Base-by-base conservation (phyloP, 805 yeast species). In the Yamadazyma paraphyllophila region DNA sequence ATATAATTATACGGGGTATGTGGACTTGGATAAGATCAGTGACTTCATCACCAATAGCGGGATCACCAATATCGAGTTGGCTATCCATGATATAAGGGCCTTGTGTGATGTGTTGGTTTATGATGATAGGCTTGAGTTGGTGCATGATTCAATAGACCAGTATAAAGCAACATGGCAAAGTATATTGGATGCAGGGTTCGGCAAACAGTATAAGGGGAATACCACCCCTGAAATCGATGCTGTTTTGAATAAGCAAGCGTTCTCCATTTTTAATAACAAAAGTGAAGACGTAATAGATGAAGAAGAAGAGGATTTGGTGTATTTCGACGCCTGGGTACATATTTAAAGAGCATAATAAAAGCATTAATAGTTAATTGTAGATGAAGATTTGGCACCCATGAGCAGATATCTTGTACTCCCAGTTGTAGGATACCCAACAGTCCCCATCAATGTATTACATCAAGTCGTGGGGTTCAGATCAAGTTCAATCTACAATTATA, bases 81-180 rank as follows among this genome's bases (percentile, higher is more conserved):
- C 81, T 2, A 70, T 79, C 15, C 72, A 78, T 31, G 96, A 94
- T 61, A 83, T 94, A 39, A 73, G 90, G 46, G 73, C 95, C 0
- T 69, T 94, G 16, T 89, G 97, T 62, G 95, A 90, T 52, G 97
- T 94, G 12, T 68, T 94, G 38, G 81, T 85, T 1, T 88, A 76
- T 63, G 99, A 94, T 58, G 96, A 90, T 56, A 86, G 83, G 62
- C 61, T 94, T 41, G 97, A 90, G 59, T 70, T 75, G 45, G 71
- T 81, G 2, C 55, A 54, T 24, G 73, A 74, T 35, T 70, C 78
- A 25, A 82, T 71, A 2, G 78, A 83, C 52, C 77, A 82, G 36
- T 92, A 85, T 64, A 80, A 77, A 56, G 94, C 95, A 0, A 85
- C 96, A 1, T 83, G 92, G 82, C 89, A 84, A 54, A 83, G 91